Evolutionary conservation across 1,284 basidiomycete genomes (phyloP).

Genomic region (Phenoliferia sp.): DNA sequence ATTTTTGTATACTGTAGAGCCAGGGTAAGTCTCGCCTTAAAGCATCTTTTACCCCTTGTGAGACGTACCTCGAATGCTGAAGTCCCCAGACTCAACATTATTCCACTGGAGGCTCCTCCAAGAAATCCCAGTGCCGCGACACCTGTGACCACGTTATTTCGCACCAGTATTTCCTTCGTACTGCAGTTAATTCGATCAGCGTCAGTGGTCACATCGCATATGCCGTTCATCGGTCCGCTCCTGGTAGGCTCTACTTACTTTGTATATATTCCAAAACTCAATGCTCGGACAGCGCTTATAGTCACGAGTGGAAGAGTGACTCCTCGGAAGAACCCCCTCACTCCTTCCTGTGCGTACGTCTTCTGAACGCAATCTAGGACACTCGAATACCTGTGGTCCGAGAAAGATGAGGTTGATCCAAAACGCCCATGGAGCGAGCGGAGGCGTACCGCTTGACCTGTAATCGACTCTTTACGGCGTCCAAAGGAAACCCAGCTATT

Average conservation of each 20-base stretch:
- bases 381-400: constrained; percentile 18
- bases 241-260: too few species aligned
- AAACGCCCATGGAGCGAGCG: constrained; percentile 42
- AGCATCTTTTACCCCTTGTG: not conserved
- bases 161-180: constrained; percentile 11
- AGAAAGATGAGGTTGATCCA: not conserved
- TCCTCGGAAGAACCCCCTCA: constrained; percentile 86
- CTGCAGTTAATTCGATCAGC: not conserved
- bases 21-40: not conserved
- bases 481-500: constrained; percentile 13
- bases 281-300: constrained; percentile 88
- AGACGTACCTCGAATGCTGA: constrained; percentile 29
- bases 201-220: constrained; percentile 46
- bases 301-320: constrained; percentile 53
- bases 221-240: too few species aligned
- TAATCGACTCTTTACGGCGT: constrained; percentile 55
- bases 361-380: constrained; percentile 36
- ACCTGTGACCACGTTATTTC: not conserved
- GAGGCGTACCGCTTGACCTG: constrained; percentile 63
- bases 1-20: not conserved
- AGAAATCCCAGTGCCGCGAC: constrained; percentile 10
- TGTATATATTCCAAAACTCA: constrained; percentile 45
- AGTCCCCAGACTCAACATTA: constrained; percentile 25
- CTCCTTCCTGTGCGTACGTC: constrained; percentile 74
- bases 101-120: constrained; percentile 27